Conservation (phyloP, 768 basidiomycete genomes). For the Phanerochaete sordida region DNA sequence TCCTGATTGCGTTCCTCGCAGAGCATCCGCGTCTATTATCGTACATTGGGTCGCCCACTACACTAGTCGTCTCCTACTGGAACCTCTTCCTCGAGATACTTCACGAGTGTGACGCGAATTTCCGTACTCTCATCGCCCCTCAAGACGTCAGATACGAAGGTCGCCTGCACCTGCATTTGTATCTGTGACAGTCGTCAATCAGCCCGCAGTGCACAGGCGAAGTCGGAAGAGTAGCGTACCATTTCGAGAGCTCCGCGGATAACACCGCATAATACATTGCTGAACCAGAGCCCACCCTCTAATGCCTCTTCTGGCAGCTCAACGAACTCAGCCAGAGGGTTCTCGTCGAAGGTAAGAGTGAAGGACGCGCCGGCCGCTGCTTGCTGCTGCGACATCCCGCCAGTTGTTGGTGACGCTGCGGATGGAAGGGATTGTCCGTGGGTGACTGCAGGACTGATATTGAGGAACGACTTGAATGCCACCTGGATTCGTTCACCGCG, state of each 20-base stretch:
- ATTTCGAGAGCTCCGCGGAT: constrained; percentile 92
- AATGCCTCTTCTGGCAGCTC: constrained; percentile 92
- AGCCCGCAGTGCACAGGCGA: not conserved
- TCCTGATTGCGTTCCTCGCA: not conserved
- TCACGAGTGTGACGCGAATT: constrained; percentile 84
- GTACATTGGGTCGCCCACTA: constrained; percentile 16
- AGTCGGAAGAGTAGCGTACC: constrained; percentile 45
- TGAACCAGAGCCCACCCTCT: constrained; percentile 94
- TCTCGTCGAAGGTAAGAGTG: constrained; percentile 87
- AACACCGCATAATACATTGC: constrained; percentile 94
- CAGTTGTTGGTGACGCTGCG: constrained; percentile 35
- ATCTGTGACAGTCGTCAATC: constrained; percentile 47
- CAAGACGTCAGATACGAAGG: constrained; percentile 86
- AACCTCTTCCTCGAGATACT: constrained; percentile 94
- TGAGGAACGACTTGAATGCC: constrained; percentile 96
- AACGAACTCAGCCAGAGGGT: constrained; percentile 95
- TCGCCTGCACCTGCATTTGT: constrained; percentile 91
- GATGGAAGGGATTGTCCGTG: constrained; percentile 58
- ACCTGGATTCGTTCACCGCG: constrained; percentile 62
- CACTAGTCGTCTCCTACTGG: constrained; percentile 85
- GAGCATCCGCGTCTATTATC: constrained; percentile 6
- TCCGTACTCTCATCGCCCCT: constrained; percentile 94
- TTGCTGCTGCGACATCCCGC: constrained; percentile 35
- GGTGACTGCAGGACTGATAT: constrained; percentile 80
- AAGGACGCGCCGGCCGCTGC: constrained; percentile 57